Conservation (phyloP, 108 stramenopile genomes). For the Chaetoceros muelleri region DNA sequence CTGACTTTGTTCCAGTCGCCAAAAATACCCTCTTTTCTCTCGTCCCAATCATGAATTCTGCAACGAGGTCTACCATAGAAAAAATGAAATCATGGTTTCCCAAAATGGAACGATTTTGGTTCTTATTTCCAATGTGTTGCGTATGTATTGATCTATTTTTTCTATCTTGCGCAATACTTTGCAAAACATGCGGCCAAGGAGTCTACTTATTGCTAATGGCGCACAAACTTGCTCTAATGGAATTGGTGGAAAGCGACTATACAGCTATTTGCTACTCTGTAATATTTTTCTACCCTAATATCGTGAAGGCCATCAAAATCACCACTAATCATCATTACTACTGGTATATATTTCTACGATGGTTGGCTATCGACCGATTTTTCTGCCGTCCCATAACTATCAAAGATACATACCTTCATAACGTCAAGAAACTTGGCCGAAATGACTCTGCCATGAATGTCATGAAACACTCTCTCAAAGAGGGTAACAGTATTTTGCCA, state of each 20-base stretch:
- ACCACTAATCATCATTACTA: not conserved
- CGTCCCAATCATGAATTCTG: too few species aligned
- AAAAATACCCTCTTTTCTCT: not conserved
- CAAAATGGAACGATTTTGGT: not conserved
- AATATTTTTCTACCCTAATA: not conserved
- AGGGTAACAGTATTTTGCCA: not conserved
- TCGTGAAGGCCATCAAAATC: not conserved
- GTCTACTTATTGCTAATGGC: not conserved
- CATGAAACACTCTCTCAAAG: not conserved
- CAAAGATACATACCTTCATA: not conserved
- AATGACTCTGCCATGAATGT: not conserved
- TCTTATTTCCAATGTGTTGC: not conserved
- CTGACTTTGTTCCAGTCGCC: not conserved
- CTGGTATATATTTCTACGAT: not conserved
- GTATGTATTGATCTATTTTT: not conserved
- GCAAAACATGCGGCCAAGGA: not conserved
- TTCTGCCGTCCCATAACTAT: not conserved
- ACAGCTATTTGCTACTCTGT: not conserved
- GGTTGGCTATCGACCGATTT: not conserved
- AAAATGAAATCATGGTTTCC: not conserved
- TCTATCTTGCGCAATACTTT: not conserved
- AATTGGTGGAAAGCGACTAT: not conserved
- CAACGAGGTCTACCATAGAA: too few species aligned
- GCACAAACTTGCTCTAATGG: not conserved
- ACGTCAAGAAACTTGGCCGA: not conserved